phyloP scores from a whole-genome alignment of 116 monocot genomes.

The Trichopus zeylanicus region DNA sequence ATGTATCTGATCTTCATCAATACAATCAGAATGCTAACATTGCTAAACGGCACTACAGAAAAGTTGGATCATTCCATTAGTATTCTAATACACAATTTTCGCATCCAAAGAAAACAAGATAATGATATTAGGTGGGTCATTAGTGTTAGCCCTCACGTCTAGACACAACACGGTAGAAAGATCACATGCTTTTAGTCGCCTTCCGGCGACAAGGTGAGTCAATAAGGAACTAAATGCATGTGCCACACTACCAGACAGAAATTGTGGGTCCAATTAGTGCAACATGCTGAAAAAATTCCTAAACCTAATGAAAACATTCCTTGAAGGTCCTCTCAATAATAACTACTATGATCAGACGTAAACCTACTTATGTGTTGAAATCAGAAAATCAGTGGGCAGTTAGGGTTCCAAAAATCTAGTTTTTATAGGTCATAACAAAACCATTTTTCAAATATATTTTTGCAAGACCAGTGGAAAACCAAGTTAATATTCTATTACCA shows the following conservation, averaged over 20 bases:
- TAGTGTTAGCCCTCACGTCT: background rate
- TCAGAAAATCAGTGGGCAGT: no score
- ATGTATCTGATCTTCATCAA: no score
- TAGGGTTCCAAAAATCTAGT: no score
- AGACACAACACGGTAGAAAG: background rate
- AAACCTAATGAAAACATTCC: no score
- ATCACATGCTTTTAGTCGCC: background rate
- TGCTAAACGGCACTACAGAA: background rate
- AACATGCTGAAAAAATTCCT: no score
- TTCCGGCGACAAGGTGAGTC: background rate
- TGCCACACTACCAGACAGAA: background rate
- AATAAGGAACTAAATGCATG: background rate
- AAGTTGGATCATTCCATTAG: background rate
- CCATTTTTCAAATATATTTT: no score
- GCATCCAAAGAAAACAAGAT: background rate
- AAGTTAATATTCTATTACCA: no score
- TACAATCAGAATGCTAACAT: background rate
- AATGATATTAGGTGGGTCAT: background rate
- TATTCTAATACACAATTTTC: background rate
- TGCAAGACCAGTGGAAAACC: no score
- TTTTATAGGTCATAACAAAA: no score
- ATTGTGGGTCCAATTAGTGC: background rate
- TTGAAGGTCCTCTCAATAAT: no score
- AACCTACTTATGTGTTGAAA: no score
- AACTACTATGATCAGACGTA: no score